Percentiles rank a stretch among this genome's conserved stretches.
Conservation (phyloP, 495 filamentous ascomycete species). For the Lasiosphaeriaceae sp. region DNA sequence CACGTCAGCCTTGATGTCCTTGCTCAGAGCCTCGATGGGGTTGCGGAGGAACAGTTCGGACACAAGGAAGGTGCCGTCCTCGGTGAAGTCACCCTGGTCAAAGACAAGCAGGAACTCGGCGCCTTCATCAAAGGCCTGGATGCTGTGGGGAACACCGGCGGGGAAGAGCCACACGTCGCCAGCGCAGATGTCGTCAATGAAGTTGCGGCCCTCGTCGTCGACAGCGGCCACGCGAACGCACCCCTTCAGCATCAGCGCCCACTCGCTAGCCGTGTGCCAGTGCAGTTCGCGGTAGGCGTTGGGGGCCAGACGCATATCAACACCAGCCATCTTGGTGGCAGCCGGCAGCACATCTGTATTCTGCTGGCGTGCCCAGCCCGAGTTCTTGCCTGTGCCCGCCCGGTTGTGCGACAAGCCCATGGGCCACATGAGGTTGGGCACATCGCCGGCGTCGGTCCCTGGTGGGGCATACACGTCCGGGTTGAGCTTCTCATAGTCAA, state of each 20-base stretch:
- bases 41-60: constrained; percentile 60
- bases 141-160: constrained; percentile 59
- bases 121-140: constrained; percentile 62
- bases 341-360: constrained; percentile 59
- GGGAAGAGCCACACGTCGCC: constrained; percentile 75
- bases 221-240: constrained; percentile 58
- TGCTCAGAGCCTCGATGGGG: constrained; percentile 59
- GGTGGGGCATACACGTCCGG: constrained; percentile 65
- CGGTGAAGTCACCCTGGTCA: constrained; percentile 64
- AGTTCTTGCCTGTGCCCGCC: constrained; percentile 47
- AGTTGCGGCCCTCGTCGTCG: constrained; percentile 59
- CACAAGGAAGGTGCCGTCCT: constrained; percentile 66
- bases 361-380: constrained; percentile 70
- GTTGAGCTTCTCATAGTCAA: constrained; percentile 59
- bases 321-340: constrained; percentile 67
- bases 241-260: constrained; percentile 62
- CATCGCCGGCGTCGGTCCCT: constrained; percentile 57
- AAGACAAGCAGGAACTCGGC: constrained; percentile 69
- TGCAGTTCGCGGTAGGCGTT: constrained; percentile 67
- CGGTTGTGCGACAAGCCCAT: constrained; percentile 64
- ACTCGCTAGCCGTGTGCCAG: constrained; percentile 68
- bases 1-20: constrained; percentile 55
- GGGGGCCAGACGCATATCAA: constrained; percentile 70
- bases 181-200: constrained; percentile 60
- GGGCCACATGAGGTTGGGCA: constrained; percentile 68